Evolutionary conservation across 1,139 yeast genomes (phyloP).

Genomic region (Candida neerlandica): DNA sequence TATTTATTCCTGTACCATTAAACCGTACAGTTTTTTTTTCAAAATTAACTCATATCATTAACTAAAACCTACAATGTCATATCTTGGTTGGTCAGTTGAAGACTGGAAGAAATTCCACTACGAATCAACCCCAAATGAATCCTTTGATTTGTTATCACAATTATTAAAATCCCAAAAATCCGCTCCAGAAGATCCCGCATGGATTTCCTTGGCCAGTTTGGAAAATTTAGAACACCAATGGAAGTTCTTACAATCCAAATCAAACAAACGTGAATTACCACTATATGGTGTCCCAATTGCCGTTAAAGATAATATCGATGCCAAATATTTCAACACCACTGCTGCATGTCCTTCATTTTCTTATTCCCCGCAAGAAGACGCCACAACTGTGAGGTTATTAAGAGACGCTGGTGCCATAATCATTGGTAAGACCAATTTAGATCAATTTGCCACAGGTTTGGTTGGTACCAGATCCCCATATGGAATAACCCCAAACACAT

Average conservation of each 20-base stretch:
- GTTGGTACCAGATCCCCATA: constrained; percentile 96
- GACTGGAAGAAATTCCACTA: constrained; percentile 75
- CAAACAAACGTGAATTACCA: constrained; percentile 54
- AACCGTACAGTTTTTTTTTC: too few species aligned
- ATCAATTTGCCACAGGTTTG: constrained; percentile 95
- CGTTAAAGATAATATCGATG: constrained; percentile 93
- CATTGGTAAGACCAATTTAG: constrained; percentile 90
- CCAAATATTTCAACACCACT: constrained; percentile 76
- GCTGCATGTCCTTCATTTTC: constrained; percentile 92
- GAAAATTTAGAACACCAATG: constrained; percentile 75
- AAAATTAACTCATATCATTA: not conserved
- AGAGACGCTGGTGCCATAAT: constrained; percentile 87
- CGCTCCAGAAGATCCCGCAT: constrained; percentile 72
- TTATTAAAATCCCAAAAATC: constrained; percentile 51
- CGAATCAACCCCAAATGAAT: constrained; percentile 62
- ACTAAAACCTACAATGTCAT: constrained; percentile 11
- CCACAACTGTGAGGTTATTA: constrained; percentile 69
- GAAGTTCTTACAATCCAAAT: constrained; percentile 67
- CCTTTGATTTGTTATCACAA: constrained; percentile 50
- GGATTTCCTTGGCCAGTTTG: constrained; percentile 76
- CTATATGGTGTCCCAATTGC: constrained; percentile 94
- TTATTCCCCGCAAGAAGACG: constrained; percentile 67
- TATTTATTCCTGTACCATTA: too few species aligned
- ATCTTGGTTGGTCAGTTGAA: constrained; percentile 42
- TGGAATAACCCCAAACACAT: constrained; percentile 82